Evolutionary conservation across 2,329 filamentous ascomycete genomes (phyloP).

Genomic region (Fusarium caatingaense): DNA sequence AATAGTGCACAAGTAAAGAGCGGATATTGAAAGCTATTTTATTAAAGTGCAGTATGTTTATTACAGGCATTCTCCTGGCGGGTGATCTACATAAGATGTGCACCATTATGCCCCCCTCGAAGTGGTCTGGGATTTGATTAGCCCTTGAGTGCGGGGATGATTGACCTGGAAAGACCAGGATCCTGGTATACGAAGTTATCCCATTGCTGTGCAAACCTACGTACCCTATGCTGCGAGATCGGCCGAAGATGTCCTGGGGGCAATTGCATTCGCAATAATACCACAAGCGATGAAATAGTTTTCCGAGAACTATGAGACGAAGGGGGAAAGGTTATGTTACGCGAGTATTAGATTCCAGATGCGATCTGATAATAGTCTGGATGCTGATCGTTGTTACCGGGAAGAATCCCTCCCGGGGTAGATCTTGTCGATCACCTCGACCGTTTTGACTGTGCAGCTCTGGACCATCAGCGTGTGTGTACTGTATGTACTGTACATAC

Average conservation of each 20-base stretch:
- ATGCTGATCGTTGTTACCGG: constrained; percentile 34
- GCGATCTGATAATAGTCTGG: constrained; percentile 31
- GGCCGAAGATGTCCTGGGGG: neutral
- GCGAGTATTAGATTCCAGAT: constrained; percentile 14
- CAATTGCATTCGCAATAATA: neutral
- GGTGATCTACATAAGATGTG: constrained; percentile 48
- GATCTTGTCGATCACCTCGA: constrained; percentile 46
- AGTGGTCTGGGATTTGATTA: constrained; percentile 26
- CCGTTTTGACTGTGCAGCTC: constrained; percentile 38
- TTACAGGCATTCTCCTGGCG: constrained; percentile 21
- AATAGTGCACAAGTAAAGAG: neutral
- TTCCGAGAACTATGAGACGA: neutral
- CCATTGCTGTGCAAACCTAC: neutral
- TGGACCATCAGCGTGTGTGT: constrained; percentile 24
- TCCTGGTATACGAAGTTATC: constrained; percentile 18
- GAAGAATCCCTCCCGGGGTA: constrained; percentile 40
- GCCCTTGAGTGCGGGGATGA: constrained; percentile 27
- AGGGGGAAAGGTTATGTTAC: neutral
- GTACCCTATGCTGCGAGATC: neutral
- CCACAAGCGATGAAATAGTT: constrained; percentile 1
- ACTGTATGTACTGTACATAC: neutral
- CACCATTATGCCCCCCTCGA: constrained; percentile 39
- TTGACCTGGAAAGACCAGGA: constrained; percentile 1
- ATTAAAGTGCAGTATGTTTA: constrained; percentile 9
- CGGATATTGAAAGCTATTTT: neutral